Evolutionary conservation across 352 stramenopile genomes (phyloP).

Genomic region (Phytophthora megakarya): DNA sequence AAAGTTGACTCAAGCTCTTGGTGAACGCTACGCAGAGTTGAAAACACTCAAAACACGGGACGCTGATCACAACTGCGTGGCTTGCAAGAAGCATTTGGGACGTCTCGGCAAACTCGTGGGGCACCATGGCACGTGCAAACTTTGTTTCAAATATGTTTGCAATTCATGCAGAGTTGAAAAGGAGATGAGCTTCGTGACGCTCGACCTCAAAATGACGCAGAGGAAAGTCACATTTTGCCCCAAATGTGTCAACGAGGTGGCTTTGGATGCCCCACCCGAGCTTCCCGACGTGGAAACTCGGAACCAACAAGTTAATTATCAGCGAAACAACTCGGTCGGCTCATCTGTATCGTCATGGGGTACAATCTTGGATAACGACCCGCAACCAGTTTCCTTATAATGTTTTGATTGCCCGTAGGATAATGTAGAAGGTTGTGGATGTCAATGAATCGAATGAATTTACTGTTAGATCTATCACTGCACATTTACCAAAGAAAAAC

Average conservation of each 20-base stretch:
- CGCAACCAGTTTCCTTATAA: constrained; percentile 4
- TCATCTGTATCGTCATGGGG: constrained; percentile 31
- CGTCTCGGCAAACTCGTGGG: constrained; percentile 24
- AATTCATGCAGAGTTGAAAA: constrained; percentile 32
- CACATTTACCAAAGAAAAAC: too few relatives aligned
- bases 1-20: constrained; percentile 42
- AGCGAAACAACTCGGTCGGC: constrained; percentile 19
- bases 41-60: constrained; percentile 23
- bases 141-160: constrained; percentile 37
- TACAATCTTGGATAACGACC: constrained; percentile 13
- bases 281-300: constrained; percentile 17
- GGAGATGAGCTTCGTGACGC: constrained; percentile 36
- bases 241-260: constrained; percentile 24
- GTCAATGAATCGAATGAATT: constrained; percentile 1
- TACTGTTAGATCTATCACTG: neutral
- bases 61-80: constrained; percentile 15
- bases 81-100: constrained; percentile 29
- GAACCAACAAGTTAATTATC: constrained; percentile 6
- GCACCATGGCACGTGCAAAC: constrained; percentile 30
- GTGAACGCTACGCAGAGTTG: constrained; percentile 22
- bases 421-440: neutral
- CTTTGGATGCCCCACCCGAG: constrained; percentile 11
- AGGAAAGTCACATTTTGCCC: constrained; percentile 46
- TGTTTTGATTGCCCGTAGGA: neutral
- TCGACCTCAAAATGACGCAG: constrained; percentile 40